A percentile compares a stretch with the other conserved stretches of the same genome.
phyloP scores from a whole-genome alignment of 805 yeast genomes.

The Zygosaccharomyces lentus region DNA sequence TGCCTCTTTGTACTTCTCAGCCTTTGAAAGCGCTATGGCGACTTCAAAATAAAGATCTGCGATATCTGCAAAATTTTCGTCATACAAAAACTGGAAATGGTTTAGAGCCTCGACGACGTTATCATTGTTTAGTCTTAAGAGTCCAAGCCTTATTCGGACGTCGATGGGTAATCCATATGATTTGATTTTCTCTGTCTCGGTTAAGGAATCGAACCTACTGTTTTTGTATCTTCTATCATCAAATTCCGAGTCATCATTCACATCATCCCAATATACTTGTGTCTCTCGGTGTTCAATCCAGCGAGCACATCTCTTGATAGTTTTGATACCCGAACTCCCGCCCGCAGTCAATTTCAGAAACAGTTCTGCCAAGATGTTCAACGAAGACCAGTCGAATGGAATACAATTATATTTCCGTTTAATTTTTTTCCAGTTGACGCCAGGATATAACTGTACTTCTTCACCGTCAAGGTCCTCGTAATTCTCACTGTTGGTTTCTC shows the following conservation, averaged over 20 bases:
- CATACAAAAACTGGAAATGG: conserved; percentile 60
- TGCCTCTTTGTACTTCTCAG: conserved; percentile 73
- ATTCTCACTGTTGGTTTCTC: conserved; percentile 17
- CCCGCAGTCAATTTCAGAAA: conserved; percentile 54
- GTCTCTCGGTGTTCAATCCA: conserved; percentile 71
- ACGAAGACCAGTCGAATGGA: conserved; percentile 79
- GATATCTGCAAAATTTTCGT: conserved; percentile 54
- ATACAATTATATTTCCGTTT: conserved; percentile 39
- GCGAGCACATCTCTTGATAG: conserved; percentile 67
- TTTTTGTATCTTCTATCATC: conserved; percentile 62
- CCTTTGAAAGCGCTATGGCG: conserved; percentile 66
- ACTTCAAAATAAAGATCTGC: conserved; percentile 73
- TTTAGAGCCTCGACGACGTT: conserved; percentile 63
- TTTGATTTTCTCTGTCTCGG: conserved; percentile 37
- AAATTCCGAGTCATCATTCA: conserved; percentile 71
- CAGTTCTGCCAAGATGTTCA: conserved; percentile 78
- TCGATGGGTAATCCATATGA: conserved; percentile 69
- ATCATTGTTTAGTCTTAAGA: conserved; percentile 61
- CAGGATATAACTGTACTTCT: conserved; percentile 28
- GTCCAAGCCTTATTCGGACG: conserved; percentile 76
- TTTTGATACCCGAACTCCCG: conserved; percentile 57
- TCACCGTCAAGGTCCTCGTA: conserved; percentile 20
- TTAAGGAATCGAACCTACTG: conserved; percentile 40
- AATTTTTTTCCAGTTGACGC: conserved; percentile 30
- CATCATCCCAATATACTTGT: conserved; percentile 45